Base-by-base conservation (phyloP, 225 moss, liverwort and hornwort genomes). In the Physcomitrium patens region DNA sequence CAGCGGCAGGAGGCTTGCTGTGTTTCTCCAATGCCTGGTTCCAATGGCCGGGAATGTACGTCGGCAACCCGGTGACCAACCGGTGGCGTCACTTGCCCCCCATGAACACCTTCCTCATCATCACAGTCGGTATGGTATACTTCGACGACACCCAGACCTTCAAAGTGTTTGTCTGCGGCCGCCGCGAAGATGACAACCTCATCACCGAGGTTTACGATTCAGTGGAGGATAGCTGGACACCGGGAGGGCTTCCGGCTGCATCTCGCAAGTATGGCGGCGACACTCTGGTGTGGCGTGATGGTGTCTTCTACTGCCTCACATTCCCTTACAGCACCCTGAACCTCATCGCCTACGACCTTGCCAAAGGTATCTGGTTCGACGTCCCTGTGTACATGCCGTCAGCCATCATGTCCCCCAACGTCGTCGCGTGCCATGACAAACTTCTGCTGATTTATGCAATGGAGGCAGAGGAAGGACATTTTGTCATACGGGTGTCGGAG, bases 131-230 rank as follows among this genome's bases (percentile, higher is more conserved):
- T 0, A 86, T 86, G 86, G 81, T 81, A 9, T 86, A 81, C 23
- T 23, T 69, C 63, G 76, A 81, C 10, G 47, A 31, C 58, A 55
- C 60, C 0, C 54, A 26, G 27, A n/a, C 69, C 0, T 86, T 83
- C 78, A 81, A 83, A 73, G 69, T 86, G 37, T 42, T 86, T 3
- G 83, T 83, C 13, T 83, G 83, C 23, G 86, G 86, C 44, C 86
- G 86, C 20, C 69, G 72, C 5, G 83, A 83, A 51, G 83, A 86
- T 72, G 80, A 86, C 57, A 76, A 76, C 61, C 73, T 86, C 83
- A 86, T 83, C 72, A 86, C 81, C 3, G 86, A 86, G 72, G 76
- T 86, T 59, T 86, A 83, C 14, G 86, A 86, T 60, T 86, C 86
- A 50, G 80, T 75, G 63, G 62, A 20, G 0, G 75, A 61, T 48